Evolutionary conservation across 2,329 filamentous ascomycete genomes (phyloP), one percentile per base, ranked within the genome.

Genomic region (Botrytis aclada): DNA sequence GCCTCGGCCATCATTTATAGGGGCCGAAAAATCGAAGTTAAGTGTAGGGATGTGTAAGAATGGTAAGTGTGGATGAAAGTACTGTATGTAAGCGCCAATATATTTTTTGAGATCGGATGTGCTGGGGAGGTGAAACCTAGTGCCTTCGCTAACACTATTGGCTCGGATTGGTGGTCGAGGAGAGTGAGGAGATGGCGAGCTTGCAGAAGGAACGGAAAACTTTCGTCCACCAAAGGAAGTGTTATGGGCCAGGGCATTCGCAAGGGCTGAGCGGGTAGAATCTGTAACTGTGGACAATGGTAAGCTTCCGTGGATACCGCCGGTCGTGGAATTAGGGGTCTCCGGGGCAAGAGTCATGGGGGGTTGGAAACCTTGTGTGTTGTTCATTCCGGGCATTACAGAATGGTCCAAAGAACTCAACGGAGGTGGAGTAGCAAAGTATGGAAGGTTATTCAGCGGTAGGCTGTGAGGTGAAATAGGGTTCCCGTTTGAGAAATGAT

Each of bases 51-150:
- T 89, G 83, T 98, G 95, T 74, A 97, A 85, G 82, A 98, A 97
- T n/a, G 96, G 95, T 74, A 97, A 83, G 81, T 98, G 95, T 34
- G 95, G 95, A 80, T 98, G 95, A 82, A 97, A 97, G 81, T 93
- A 97, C 76, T 90, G 90, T 79, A 98, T 90, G 83, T 98, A 98
- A 74, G 95, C 92, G 76, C 90, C 90, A 75, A 98, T 93, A 82
- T 95, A 98, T 81, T 94, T 92, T 82, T 97, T 94, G 75, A 98
- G 89, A 81, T 98, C 94, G 80, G 88, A 86, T 47, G 93, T 95
- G 83, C 88, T 94, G 70, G 95, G 95, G 73, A 97, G 86, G n/a
- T 56, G 51, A 76, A 84, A 87, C 77, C 84, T 87, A 79, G 84
- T 85, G 78, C 86, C 83, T 77, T 86, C 84, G 78, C 84, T 82